Conservation (phyloP, 169 alveolate genomes). For the Plasmodium gonderi region DNA sequence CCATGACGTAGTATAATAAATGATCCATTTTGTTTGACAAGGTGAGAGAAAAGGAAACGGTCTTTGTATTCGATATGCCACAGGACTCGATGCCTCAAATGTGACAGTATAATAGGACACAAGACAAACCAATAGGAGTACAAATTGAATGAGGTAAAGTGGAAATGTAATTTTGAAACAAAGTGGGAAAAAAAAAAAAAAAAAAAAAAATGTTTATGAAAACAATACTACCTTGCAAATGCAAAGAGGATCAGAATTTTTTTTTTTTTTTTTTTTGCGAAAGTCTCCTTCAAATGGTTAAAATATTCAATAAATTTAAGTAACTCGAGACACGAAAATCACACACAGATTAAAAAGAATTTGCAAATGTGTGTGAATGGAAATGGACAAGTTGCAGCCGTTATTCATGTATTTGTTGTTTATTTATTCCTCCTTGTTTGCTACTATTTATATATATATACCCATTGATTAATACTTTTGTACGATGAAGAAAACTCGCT, state of each 20-base stretch:
- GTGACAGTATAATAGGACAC: no score
- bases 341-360: not conserved
- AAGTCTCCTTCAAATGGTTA: not conserved
- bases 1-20: conserved; percentile 19
- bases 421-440: no score
- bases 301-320: not conserved
- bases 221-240: not conserved
- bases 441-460: not conserved
- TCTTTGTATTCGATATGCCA: not conserved
- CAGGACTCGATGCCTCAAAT: not conserved
- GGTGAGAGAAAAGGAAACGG: not conserved
- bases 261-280: not conserved
- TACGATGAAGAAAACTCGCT: not conserved
- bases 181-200: not conserved
- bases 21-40: conserved; percentile 37
- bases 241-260: not conserved
- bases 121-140: not conserved
- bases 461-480: not conserved
- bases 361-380: not conserved
- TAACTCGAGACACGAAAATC: not conserved
- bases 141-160: not conserved
- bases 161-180: not conserved
- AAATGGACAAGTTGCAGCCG: not conserved
- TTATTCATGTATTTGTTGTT: not conserved
- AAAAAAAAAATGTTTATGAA: not conserved